phyloP scores from a whole-genome alignment of 2,329 filamentous ascomycete species.

The Lecanoromycetidae sp. region DNA sequence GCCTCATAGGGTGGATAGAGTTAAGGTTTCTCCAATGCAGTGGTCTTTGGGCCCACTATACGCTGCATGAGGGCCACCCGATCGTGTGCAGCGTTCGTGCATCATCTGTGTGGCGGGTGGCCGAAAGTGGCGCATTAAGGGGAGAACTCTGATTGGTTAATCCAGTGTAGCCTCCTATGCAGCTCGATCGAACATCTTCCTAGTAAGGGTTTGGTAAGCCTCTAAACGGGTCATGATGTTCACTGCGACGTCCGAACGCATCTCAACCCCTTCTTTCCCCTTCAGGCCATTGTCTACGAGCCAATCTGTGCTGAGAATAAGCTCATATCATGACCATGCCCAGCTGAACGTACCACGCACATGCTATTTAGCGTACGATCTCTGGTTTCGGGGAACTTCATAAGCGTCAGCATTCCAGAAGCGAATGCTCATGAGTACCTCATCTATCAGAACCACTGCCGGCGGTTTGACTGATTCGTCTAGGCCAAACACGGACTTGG shows the following conservation, averaged over 20 bases:
- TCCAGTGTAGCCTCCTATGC: background rate
- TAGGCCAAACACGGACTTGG: conserved; percentile 55
- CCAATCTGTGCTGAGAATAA: conserved; percentile 48
- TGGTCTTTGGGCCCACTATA: conserved; percentile 7
- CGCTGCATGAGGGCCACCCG: background rate
- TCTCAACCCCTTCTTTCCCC: conserved; percentile 57
- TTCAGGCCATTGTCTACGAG: conserved; percentile 60
- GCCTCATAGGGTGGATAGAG: conserved; percentile 1
- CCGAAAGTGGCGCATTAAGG: background rate
- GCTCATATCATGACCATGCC: background rate
- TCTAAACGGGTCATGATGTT: conserved; percentile 63
- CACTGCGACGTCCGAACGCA: conserved; percentile 58
- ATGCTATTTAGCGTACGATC: conserved; percentile 81
- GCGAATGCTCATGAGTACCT: conserved; percentile 71
- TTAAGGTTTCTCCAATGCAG: conserved; percentile 9
- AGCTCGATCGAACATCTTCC: conserved; percentile 8
- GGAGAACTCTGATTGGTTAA: conserved; percentile 1
- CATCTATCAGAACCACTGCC: conserved; percentile 60
- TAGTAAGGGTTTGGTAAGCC: conserved; percentile 49
- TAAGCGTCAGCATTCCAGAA: conserved; percentile 75
- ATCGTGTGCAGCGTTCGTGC: conserved; percentile 8
- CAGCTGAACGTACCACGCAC: conserved; percentile 32
- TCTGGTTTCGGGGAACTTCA: conserved; percentile 59
- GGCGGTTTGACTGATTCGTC: conserved; percentile 36
- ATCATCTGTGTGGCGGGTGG: conserved; percentile 5